A percentile compares a stretch with the other conserved stretches of the same genome.
Conservation (phyloP, 441 rosid species). For the Syzygium malaccense region DNA sequence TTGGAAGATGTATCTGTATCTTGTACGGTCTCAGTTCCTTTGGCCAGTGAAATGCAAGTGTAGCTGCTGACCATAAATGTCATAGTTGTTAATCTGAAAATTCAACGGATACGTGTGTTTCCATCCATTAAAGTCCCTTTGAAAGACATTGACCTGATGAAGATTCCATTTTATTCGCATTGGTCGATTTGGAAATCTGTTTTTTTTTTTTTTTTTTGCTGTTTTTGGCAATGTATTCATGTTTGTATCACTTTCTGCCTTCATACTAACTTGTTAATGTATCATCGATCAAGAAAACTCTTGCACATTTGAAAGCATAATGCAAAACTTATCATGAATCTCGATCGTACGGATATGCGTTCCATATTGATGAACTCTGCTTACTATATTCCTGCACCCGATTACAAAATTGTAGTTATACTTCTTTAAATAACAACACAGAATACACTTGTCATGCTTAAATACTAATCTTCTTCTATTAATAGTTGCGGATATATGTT, state of each 20-base stretch:
- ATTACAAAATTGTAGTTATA: neutral
- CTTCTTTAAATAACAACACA: neutral
- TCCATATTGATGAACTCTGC: neutral
- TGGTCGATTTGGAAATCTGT: neutral
- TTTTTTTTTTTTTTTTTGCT: neutral
- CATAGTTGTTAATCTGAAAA: neutral
- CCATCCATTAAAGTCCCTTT: neutral
- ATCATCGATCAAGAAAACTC: neutral
- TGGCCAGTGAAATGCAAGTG: neutral
- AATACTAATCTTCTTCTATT: neutral
- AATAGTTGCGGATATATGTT: neutral
- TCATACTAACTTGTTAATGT: neutral
- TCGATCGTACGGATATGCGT: neutral
- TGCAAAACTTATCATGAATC: neutral
- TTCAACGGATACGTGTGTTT: neutral
- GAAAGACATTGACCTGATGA: neutral
- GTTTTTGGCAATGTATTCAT: neutral
- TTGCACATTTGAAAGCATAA: neutral
- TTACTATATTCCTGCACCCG: neutral
- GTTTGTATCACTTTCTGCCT: neutral
- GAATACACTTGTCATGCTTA: neutral
- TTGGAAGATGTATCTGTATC: neutral
- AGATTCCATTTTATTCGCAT: neutral
- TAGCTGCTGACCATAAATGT: neutral
- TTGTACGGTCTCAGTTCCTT: neutral